These are phyloP conservation scores for Fusarium austroafricanum DNA, from an alignment of 2,329 filamentous ascomycete genomes.

Conservation along the genomic window DNA sequence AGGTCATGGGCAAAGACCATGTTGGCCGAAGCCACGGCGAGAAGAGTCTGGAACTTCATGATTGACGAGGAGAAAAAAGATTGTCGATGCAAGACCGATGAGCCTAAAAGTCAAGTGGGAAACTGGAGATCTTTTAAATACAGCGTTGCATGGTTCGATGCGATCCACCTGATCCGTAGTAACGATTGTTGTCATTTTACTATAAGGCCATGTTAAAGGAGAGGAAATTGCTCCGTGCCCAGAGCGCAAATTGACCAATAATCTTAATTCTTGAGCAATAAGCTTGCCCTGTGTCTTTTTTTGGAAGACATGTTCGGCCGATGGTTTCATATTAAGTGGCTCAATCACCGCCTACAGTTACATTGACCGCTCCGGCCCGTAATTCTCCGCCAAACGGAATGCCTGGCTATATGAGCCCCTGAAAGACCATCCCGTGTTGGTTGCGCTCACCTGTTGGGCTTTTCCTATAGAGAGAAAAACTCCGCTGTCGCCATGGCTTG, in stretches of 20 bases:
- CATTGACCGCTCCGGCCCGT: neutral
- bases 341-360: constrained; percentile 21
- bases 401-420: neutral
- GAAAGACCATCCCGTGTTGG: neutral
- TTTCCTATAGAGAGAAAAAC: neutral
- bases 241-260: constrained; percentile 1
- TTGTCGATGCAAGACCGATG: constrained; percentile 21
- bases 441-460: neutral
- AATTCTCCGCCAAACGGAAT: constrained; percentile 24
- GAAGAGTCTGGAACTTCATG: constrained; percentile 39
- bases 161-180: constrained; percentile 8
- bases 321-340: constrained; percentile 7
- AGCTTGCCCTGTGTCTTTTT: constrained; percentile 7
- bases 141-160: neutral
- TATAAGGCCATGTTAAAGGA: neutral
- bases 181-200: neutral
- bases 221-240: neutral
- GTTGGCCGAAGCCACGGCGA: constrained; percentile 33
- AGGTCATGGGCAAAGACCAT: constrained; percentile 28
- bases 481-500: neutral
- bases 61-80: neutral
- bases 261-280: neutral
- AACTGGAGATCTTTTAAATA: constrained; percentile 1
- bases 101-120: neutral
- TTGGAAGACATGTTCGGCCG: neutral